Evolutionary conservation across 2,329 filamentous ascomycete species (phyloP).

Genomic region (Berkeleyomyces rouxiae): DNA sequence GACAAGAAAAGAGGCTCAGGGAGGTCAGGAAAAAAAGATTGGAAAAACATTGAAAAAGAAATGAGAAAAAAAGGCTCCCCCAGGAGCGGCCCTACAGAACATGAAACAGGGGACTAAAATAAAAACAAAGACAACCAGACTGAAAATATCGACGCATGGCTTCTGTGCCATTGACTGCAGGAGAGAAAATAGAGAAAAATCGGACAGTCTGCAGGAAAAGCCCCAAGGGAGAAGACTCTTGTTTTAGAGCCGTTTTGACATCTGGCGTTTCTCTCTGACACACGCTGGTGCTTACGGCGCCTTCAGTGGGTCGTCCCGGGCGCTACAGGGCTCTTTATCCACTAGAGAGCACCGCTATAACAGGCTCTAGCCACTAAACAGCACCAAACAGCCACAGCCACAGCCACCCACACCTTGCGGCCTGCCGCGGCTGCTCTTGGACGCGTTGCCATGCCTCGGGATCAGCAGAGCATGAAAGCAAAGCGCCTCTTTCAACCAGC

Average conservation of each 20-base stretch:
- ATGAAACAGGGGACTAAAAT: not conserved
- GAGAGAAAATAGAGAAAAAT: not conserved
- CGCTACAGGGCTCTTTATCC: no score
- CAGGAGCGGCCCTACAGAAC: not conserved
- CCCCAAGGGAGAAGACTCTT: not conserved
- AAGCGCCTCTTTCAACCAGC: no score
- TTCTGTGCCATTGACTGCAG: not conserved
- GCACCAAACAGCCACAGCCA: no score
- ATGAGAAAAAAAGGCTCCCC: not conserved
- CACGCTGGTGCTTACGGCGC: not conserved
- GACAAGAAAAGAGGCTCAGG: no score
- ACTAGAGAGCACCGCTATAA: no score
- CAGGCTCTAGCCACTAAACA: no score
- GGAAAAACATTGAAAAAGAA: constrained; percentile 1
- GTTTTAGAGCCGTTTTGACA: not conserved
- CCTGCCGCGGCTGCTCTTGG: no score
- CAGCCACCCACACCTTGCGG: no score
- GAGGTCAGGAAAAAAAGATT: not conserved
- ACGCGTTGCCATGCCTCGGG: no score
- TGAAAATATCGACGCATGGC: not conserved
- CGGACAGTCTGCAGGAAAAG: not conserved
- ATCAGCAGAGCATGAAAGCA: no score
- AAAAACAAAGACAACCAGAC: not conserved
- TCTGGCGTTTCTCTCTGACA: not conserved
- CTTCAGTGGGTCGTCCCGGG: no score